These are phyloP conservation scores for Trichoderma gracile DNA, from an alignment of 2,329 filamentous ascomycete genomes.

Conservation along the genomic window DNA sequence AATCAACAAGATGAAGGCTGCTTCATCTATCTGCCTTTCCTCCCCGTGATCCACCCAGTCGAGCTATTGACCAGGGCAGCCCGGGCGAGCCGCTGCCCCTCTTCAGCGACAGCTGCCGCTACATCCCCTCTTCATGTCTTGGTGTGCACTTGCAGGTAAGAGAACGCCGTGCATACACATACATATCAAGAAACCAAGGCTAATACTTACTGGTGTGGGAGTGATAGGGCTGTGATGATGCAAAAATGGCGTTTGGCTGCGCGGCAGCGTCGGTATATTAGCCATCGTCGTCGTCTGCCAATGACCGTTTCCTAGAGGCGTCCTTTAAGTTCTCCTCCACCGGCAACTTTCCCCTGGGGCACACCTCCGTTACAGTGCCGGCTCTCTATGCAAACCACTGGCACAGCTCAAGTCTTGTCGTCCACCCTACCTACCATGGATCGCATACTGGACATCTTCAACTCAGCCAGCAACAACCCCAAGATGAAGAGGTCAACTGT, in stretches of 20 bases:
- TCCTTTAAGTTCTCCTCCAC: not conserved
- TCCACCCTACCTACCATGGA: not conserved
- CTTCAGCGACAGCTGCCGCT: not conserved
- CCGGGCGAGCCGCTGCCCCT: constrained; percentile 23
- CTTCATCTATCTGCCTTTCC: constrained; percentile 19
- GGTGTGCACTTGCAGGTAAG: not conserved
- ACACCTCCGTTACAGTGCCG: constrained; percentile 3
- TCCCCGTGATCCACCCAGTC: constrained; percentile 16
- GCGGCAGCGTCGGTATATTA: constrained; percentile 14
- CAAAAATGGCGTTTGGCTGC: constrained; percentile 15
- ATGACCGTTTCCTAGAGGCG: not conserved
- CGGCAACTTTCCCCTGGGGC: not conserved
- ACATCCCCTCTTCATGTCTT: constrained; percentile 13
- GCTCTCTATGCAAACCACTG: not conserved
- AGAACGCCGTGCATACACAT: constrained; percentile 4
- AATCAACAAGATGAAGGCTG: constrained; percentile 13
- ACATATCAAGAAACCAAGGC: not conserved
- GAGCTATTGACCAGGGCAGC: constrained; percentile 16
- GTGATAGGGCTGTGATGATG: constrained; percentile 20
- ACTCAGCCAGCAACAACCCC: constrained; percentile 3
- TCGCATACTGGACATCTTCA: constrained; percentile 1
- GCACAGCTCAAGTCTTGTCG: not conserved
- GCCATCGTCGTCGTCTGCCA: not conserved
- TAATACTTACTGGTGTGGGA: constrained; percentile 7
- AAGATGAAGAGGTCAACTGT: constrained; percentile 14